Conservation (phyloP, 768 basidiomycete species). For the Russula vinacea region DNA sequence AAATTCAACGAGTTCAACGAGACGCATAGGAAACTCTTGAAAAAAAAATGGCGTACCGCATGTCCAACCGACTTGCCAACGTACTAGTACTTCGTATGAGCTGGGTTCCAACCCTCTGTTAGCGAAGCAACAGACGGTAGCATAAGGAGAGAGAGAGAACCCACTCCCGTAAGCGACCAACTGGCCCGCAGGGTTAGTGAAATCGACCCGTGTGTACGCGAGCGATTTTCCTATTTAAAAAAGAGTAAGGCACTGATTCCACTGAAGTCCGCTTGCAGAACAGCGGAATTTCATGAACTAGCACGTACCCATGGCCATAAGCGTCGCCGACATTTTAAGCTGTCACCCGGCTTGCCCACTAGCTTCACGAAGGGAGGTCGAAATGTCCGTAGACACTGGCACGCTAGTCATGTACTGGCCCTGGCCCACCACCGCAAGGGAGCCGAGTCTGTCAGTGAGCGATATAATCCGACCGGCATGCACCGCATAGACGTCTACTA, state of each 20-base stretch:
- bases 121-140: not conserved
- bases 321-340: too few species aligned
- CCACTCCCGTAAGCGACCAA: slow-evolving; percentile 80
- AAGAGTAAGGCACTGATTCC: too few species aligned
- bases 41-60: slow-evolving; percentile 36
- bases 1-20: slow-evolving; percentile 29
- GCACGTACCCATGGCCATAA: slow-evolving; percentile 72
- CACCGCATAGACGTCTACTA: too few species aligned
- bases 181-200: slow-evolving; percentile 60
- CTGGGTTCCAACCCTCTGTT: slow-evolving; percentile 41
- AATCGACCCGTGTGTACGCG: slow-evolving; percentile 80
- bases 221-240: slow-evolving; percentile 70
- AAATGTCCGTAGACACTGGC: too few species aligned
- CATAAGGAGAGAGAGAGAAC: slow-evolving; percentile 35
- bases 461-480: too few species aligned
- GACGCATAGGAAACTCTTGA: slow-evolving; percentile 39
- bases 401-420: too few species aligned
- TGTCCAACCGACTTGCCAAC: slow-evolving; percentile 62
- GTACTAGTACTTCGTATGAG: slow-evolving; percentile 88
- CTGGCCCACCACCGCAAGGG: too few species aligned
- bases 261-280: not conserved
- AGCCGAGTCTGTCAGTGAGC: too few species aligned
- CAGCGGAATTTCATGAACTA: not conserved
- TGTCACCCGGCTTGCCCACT: too few species aligned
- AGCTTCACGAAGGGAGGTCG: too few species aligned